Percentiles rank a stretch among this genome's conserved stretches.
Conservation (phyloP, 2,329 filamentous ascomycete genomes). For the Alternaria panax region DNA sequence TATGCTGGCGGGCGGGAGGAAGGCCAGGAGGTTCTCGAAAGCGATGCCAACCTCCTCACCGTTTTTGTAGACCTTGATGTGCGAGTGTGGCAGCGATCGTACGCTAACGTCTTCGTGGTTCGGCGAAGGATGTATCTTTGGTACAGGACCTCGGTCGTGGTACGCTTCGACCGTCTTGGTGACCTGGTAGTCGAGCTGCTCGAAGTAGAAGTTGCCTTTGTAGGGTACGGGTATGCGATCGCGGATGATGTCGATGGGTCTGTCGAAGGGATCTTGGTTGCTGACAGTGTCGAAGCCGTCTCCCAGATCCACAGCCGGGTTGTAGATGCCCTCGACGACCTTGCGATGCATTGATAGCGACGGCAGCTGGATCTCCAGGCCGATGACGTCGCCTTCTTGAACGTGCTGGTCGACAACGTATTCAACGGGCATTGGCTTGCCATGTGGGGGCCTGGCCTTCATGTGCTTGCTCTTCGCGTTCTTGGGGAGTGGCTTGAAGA, state of each 20-base stretch:
- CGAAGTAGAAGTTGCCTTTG: slow-evolving; percentile 92
- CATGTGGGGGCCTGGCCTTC: slow-evolving; percentile 49
- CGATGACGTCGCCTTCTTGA: slow-evolving; percentile 90
- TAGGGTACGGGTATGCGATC: slow-evolving; percentile 95
- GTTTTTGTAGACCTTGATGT: slow-evolving; percentile 92
- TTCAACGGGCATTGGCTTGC: slow-evolving; percentile 46
- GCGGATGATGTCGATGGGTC: slow-evolving; percentile 83
- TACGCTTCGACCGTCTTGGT: slow-evolving; percentile 83
- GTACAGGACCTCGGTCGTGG: slow-evolving; percentile 56
- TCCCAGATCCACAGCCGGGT: slow-evolving; percentile 77
- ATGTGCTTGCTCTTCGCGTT: slow-evolving; percentile 49
- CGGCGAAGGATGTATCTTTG: slow-evolving; percentile 75
- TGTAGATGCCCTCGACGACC: slow-evolving; percentile 85
- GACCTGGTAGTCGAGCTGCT: slow-evolving; percentile 87
- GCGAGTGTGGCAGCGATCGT: slow-evolving; percentile 84
- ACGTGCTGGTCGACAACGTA: slow-evolving; percentile 75
- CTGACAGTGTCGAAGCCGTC: slow-evolving; percentile 62
- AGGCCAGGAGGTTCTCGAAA: slow-evolving; percentile 86
- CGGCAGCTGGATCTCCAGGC: slow-evolving; percentile 89
- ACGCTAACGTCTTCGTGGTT: slow-evolving; percentile 78
- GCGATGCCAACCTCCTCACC: slow-evolving; percentile 84
- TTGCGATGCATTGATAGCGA: slow-evolving; percentile 86
- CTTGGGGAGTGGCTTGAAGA: slow-evolving; percentile 61
- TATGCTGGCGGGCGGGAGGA: slow-evolving; percentile 87
- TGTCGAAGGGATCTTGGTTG: slow-evolving; percentile 51